Conservation (phyloP, 192 early-diverging fungal genomes). For the Allomyces javanicus region DNA sequence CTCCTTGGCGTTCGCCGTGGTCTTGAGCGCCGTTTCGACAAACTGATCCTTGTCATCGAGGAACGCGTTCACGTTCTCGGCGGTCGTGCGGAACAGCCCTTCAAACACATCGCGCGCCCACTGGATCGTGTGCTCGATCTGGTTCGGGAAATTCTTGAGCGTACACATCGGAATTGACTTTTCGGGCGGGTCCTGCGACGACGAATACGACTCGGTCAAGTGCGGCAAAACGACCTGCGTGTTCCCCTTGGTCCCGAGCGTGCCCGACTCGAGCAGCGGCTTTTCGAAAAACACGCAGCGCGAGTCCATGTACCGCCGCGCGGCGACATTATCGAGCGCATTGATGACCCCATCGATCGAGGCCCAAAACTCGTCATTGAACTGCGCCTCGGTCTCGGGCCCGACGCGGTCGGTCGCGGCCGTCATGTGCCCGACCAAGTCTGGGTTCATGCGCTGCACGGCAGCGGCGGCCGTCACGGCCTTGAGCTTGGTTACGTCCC, state of each 20-base stretch:
- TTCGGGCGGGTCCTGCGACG: constrained; percentile 93
- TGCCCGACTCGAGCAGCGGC: constrained; percentile 90
- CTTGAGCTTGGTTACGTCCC: constrained; percentile 79
- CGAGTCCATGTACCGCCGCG: constrained; percentile 89
- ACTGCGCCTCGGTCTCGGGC: constrained; percentile 77
- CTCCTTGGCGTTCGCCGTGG: constrained; percentile 43
- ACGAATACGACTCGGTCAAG: constrained; percentile 95
- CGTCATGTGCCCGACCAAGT: constrained; percentile 23
- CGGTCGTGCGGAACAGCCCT: constrained; percentile 73
- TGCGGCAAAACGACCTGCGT: constrained; percentile 91
- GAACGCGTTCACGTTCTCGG: constrained; percentile 88
- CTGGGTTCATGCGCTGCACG: constrained; percentile 81
- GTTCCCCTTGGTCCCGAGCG: constrained; percentile 98
- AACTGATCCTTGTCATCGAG: constrained; percentile 60
- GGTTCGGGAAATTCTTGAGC: constrained; percentile 75
- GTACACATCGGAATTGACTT: constrained; percentile 84
- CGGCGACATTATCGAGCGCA: constrained; percentile 94
- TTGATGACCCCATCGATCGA: constrained; percentile 81
- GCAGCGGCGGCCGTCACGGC: constrained; percentile 73
- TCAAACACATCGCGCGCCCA: constrained; percentile 97
- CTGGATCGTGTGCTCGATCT: constrained; percentile 73
- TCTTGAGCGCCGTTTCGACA: constrained; percentile 47
- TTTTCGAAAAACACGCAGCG: constrained; percentile 94
- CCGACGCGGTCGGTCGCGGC: constrained; percentile 72
- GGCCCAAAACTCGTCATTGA: constrained; percentile 82